These are phyloP conservation scores for Tolypocladium endophyticum DNA, from an alignment of 2,329 filamentous ascomycete species.

Conservation along the genomic window DNA sequence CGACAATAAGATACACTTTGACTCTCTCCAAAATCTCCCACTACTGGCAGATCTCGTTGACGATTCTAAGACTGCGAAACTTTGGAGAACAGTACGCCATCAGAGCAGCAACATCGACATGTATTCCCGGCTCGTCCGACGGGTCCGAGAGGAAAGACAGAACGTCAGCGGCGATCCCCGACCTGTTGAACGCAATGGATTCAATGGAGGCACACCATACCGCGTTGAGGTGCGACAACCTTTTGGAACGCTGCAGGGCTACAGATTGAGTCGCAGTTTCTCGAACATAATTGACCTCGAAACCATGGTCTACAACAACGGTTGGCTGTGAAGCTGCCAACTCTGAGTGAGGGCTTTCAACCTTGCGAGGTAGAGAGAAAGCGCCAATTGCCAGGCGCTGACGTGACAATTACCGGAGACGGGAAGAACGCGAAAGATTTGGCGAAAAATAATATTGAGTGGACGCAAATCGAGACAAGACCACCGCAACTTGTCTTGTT, in stretches of 20 bases:
- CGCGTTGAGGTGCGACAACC: conserved; percentile 11
- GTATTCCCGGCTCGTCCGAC: conserved; percentile 5
- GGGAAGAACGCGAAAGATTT: neutral
- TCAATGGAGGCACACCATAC: conserved; percentile 8
- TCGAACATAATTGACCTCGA: neutral
- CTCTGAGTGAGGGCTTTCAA: neutral
- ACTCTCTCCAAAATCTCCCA: conserved; percentile 19
- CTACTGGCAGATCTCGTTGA: conserved; percentile 10
- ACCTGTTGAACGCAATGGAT: neutral
- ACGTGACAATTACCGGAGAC: neutral
- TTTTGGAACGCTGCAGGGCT: neutral
- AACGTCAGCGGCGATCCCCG: neutral
- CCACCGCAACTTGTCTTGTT: neutral
- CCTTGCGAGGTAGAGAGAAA: neutral
- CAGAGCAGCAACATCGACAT: conserved; percentile 11
- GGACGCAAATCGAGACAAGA: neutral
- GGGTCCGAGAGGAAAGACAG: neutral
- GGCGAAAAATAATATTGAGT: neutral
- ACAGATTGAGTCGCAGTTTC: neutral
- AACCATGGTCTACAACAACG: neutral
- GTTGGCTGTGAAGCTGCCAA: neutral
- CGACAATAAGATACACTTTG: conserved; percentile 14
- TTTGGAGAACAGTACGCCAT: conserved; percentile 2
- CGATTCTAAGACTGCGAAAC: neutral
- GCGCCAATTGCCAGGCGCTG: neutral